Evolutionary conservation across 169 alveolate species (phyloP).

Genomic region (Plasmodium relictum): DNA sequence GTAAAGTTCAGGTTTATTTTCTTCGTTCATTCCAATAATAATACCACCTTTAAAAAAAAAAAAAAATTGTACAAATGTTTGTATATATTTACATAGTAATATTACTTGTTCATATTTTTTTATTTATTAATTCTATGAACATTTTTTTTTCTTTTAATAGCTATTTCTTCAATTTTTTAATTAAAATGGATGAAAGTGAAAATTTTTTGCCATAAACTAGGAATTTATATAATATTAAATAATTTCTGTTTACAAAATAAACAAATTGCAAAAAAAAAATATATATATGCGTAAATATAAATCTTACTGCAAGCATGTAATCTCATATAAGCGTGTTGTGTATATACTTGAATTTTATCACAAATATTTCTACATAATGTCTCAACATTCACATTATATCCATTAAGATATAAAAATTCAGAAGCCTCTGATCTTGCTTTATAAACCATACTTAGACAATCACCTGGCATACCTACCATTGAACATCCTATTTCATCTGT

Average conservation of each 20-base stretch:
- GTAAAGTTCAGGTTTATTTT: slow-evolving; percentile 93
- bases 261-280: too few relatives aligned
- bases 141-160: slow-evolving; percentile 30
- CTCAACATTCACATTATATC: slow-evolving; percentile 94
- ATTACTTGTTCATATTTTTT: slow-evolving; percentile 46
- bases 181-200: slow-evolving; percentile 20
- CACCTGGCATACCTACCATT: slow-evolving; percentile 90
- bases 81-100: slow-evolving; percentile 4
- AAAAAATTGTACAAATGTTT: neutral
- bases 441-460: slow-evolving; percentile 89
- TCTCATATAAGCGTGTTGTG: slow-evolving; percentile 97
- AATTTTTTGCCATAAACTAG: slow-evolving; percentile 14
- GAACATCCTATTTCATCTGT: slow-evolving; percentile 88
- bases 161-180: slow-evolving; percentile 2
- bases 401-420: slow-evolving; percentile 92
- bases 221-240: too few relatives aligned
- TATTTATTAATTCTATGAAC: too few relatives aligned
- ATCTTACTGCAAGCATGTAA: slow-evolving; percentile 93
- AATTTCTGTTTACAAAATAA: too few relatives aligned
- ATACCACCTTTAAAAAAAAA: slow-evolving; percentile 88
- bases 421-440: slow-evolving; percentile 93
- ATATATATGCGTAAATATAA: neutral
- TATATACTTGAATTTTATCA: slow-evolving; percentile 94
- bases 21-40: slow-evolving; percentile 95
- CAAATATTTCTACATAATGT: slow-evolving; percentile 94